Evolutionary conservation across 768 basidiomycete species (phyloP).

Genomic region (Boletellus sp.): DNA sequence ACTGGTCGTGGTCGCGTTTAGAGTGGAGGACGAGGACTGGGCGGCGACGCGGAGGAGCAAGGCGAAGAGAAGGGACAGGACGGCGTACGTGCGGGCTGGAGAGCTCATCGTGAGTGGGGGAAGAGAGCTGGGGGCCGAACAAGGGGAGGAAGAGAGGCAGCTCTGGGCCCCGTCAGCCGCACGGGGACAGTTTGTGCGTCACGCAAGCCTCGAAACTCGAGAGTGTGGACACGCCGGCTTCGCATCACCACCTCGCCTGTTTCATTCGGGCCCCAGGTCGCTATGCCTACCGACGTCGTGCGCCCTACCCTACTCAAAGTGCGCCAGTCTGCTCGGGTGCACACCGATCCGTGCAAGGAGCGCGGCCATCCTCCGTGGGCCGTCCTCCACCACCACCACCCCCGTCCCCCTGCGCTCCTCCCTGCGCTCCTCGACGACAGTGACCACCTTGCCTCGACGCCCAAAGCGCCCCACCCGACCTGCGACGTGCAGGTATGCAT

Average conservation of each 20-base stretch:
- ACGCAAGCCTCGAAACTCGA: neutral
- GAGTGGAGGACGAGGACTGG: constrained; percentile 28
- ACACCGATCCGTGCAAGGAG: constrained; percentile 46
- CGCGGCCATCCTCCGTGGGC: constrained; percentile 38
- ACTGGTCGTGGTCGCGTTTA: constrained; percentile 17
- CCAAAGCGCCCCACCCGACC: constrained; percentile 78
- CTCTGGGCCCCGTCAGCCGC: constrained; percentile 34
- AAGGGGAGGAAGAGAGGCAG: constrained; percentile 7
- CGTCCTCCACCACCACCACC: constrained; percentile 31
- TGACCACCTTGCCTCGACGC: constrained; percentile 61
- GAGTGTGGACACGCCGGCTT: constrained; percentile 18
- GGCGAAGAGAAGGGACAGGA: constrained; percentile 26
- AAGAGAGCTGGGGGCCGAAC: constrained; percentile 1
- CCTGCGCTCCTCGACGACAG: constrained; percentile 44
- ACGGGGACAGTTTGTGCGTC: neutral
- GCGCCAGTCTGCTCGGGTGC: constrained; percentile 44
- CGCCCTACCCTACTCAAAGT: constrained; percentile 53
- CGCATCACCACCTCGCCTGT: constrained; percentile 2
- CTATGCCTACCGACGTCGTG: constrained; percentile 3
- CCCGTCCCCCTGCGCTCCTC: constrained; percentile 30
- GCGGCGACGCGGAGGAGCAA: constrained; percentile 34
- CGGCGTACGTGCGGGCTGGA: neutral
- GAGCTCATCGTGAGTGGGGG: constrained; percentile 13
- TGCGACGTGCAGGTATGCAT: constrained; percentile 65
- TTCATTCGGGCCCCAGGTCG: constrained; percentile 9